These are phyloP conservation scores for Medicago lupulina DNA, from an alignment of 306 rosid genomes.

Conservation along the genomic window DNA sequence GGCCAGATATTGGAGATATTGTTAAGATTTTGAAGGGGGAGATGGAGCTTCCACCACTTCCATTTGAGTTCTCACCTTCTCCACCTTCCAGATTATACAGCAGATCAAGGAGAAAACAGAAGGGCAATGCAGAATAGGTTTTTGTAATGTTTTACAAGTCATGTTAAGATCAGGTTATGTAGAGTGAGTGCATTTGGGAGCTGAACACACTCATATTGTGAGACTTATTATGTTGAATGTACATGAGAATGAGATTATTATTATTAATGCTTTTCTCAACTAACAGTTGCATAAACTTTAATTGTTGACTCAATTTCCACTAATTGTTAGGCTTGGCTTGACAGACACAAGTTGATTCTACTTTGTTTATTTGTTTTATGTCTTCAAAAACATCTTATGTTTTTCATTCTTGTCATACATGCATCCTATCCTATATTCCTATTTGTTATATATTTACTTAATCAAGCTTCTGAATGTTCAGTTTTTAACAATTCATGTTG, in stretches of 20 bases:
- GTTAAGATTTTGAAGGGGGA: slow-evolving; percentile 86
- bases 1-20: slow-evolving; percentile 88
- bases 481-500: no score
- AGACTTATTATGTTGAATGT: no score
- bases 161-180: no score
- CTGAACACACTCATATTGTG: no score
- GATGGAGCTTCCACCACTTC: slow-evolving; percentile 80
- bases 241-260: no score
- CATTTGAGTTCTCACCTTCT: slow-evolving; percentile 89
- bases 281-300: no score
- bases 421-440: background rate
- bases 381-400: slow-evolving; percentile 10
- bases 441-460: slow-evolving; percentile 22
- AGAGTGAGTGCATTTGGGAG: no score
- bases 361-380: slow-evolving; percentile 19
- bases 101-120: slow-evolving; percentile 74
- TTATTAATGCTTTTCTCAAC: no score
- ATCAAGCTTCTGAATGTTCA: slow-evolving; percentile 5
- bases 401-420: background rate
- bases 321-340: no score
- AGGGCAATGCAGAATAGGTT: slow-evolving; percentile 54
- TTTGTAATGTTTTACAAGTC: slow-evolving; percentile 27
- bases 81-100: slow-evolving; percentile 80
- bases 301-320: no score
- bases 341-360: background rate